Evolutionary conservation across 371 early-diverging fungal species (phyloP).

Genomic region (Mortierella sp.): DNA sequence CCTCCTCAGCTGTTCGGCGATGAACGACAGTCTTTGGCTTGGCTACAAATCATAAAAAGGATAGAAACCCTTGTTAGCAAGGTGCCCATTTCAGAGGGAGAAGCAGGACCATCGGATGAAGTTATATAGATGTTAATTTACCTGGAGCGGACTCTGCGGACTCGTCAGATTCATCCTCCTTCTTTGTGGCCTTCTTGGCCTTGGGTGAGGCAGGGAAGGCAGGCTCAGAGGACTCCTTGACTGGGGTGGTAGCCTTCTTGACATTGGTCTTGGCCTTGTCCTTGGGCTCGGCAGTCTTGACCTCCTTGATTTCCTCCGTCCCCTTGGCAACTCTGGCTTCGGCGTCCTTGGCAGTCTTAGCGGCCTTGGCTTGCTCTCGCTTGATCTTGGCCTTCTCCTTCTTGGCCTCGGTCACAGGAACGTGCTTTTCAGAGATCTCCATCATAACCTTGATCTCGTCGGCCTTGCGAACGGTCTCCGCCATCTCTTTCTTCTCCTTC

Average conservation of each 20-base stretch:
- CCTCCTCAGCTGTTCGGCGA: neutral
- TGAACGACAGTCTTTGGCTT: neutral
- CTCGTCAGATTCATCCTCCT: constrained; percentile 8
- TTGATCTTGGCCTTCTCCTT: neutral
- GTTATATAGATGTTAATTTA: neutral
- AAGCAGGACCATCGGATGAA: too few relatives aligned
- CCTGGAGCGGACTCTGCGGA: neutral
- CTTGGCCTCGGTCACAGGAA: neutral
- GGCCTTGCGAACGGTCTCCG: neutral
- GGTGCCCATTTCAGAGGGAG: too few relatives aligned
- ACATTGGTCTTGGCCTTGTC: neutral
- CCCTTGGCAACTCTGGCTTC: neutral
- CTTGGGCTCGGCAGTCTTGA: neutral
- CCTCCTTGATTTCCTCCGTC: too few relatives aligned
- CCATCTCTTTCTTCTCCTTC: neutral
- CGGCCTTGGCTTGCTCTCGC: neutral
- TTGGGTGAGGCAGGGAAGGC: too few relatives aligned
- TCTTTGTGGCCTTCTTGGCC: constrained; percentile 14
- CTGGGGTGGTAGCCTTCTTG: neutral
- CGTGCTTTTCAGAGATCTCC: neutral
- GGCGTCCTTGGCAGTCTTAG: neutral
- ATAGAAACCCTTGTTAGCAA: neutral
- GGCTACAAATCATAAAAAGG: neutral
- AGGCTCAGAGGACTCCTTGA: too few relatives aligned
- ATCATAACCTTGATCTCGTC: neutral